These are phyloP conservation scores for Alnus rubra DNA, from an alignment of 306 rosid species.

Conservation along the genomic window DNA sequence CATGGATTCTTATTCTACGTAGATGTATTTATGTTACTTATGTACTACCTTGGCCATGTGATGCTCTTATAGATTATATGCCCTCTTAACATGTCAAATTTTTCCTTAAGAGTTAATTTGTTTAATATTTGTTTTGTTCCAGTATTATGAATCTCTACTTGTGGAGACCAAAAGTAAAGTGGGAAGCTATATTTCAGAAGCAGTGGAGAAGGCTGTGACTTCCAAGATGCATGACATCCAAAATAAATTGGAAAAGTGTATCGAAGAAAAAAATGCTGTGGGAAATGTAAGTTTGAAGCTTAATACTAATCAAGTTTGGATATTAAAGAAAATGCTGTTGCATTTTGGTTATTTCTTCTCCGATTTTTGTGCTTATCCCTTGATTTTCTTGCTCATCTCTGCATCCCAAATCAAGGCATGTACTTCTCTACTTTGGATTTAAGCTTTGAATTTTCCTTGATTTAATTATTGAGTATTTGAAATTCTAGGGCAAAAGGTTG, in stretches of 20 bases:
- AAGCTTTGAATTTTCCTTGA: too few species aligned
- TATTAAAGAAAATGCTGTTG: background rate
- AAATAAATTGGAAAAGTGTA: constrained; percentile 61
- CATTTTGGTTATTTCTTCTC: too few species aligned
- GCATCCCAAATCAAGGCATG: too few species aligned
- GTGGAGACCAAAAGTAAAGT: constrained; percentile 67
- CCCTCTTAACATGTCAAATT: background rate
- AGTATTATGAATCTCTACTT: constrained; percentile 77
- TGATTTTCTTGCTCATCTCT: too few species aligned
- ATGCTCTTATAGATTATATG: background rate
- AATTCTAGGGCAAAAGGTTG: too few species aligned
- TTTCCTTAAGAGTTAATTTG: constrained; percentile 15
- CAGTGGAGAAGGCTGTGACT: constrained; percentile 70
- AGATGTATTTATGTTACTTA: background rate
- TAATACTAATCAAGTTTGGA: background rate
- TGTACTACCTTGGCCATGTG: background rate
- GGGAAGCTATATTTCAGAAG: constrained; percentile 64
- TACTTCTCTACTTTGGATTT: too few species aligned
- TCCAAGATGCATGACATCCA: constrained; percentile 69
- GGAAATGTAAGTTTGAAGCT: constrained; percentile 50
- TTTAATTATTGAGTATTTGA: too few species aligned
- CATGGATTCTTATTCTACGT: background rate
- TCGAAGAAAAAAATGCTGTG: constrained; percentile 55
- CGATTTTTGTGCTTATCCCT: too few species aligned
- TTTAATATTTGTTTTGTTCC: constrained; percentile 26